phyloP scores from a whole-genome alignment of 1,284 basidiomycete species.

The Cryptococcus sp. region DNA sequence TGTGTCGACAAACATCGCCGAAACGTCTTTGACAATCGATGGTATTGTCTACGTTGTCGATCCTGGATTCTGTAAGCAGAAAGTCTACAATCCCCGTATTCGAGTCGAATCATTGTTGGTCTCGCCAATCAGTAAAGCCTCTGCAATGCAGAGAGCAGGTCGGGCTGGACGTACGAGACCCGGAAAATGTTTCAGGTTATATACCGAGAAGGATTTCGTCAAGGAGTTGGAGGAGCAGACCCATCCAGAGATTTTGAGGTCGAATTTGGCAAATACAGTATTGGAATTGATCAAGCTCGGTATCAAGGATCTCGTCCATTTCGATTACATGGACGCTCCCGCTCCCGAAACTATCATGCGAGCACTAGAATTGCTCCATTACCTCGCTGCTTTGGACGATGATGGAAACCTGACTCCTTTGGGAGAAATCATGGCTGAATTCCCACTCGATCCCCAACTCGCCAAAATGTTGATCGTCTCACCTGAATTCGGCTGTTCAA shows the following conservation, averaged over 20 bases:
- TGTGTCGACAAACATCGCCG: constrained; percentile 94
- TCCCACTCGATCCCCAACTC: constrained; percentile 95
- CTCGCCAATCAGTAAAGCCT: constrained; percentile 93
- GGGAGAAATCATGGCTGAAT: constrained; percentile 93
- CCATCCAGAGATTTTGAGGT: constrained; percentile 89
- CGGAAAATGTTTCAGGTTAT: constrained; percentile 95
- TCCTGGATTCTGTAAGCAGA: constrained; percentile 96
- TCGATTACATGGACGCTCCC: constrained; percentile 93
- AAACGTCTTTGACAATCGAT: constrained; percentile 96
- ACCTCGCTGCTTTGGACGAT: constrained; percentile 87
- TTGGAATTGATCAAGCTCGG: constrained; percentile 92
- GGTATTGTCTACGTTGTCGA: constrained; percentile 99
- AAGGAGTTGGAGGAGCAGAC: constrained; percentile 92
- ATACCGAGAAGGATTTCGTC: constrained; percentile 98
- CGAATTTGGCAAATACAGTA: constrained; percentile 90
- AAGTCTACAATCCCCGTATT: constrained; percentile 94
- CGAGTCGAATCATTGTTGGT: constrained; percentile 92
- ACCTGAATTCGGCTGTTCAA: constrained; percentile 92
- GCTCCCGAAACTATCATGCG: constrained; percentile 98
- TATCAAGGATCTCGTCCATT: constrained; percentile 83
- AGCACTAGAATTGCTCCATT: constrained; percentile 90
- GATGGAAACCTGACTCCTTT: constrained; percentile 86
- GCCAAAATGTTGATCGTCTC: constrained; percentile 92
- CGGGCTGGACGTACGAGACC: constrained; percentile 93
- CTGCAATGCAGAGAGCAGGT: constrained; percentile 91